Evolutionary conservation across 2,329 filamentous ascomycete species (phyloP).

Genomic region (Colletotrichum aenigma): DNA sequence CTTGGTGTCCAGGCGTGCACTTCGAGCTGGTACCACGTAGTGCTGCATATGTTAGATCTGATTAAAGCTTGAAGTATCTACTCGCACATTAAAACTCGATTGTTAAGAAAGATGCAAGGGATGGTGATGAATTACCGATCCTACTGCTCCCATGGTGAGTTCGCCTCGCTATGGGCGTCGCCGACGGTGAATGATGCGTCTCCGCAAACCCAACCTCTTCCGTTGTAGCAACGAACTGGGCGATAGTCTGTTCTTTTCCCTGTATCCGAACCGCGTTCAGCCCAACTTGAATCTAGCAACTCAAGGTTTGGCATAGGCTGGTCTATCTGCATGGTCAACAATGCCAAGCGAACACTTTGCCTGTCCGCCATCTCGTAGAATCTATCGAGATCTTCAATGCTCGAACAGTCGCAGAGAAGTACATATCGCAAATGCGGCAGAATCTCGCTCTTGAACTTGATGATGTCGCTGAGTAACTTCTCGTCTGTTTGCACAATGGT

Average conservation of each 20-base stretch:
- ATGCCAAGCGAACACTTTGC: neutral
- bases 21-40: neutral
- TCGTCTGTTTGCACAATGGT: neutral
- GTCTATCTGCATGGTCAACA: neutral
- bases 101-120: neutral
- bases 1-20: neutral
- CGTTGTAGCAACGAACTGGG: neutral
- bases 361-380: neutral
- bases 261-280: rapidly evolving
- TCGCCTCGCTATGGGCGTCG: neutral
- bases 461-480: neutral
- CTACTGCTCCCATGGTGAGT: neutral
- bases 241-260: neutral
- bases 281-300: neutral
- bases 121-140: no score
- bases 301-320: neutral
- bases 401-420: neutral
- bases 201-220: neutral
- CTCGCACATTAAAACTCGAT: neutral
- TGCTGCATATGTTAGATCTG: neutral
- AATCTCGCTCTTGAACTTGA: neutral
- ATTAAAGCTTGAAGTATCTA: neutral
- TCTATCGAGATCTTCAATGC: neutral
- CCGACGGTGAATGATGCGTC: neutral
- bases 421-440: neutral